Evolutionary conservation across 2,329 filamentous ascomycete genomes (phyloP).

Genomic region (Colletotrichum scovillei): DNA sequence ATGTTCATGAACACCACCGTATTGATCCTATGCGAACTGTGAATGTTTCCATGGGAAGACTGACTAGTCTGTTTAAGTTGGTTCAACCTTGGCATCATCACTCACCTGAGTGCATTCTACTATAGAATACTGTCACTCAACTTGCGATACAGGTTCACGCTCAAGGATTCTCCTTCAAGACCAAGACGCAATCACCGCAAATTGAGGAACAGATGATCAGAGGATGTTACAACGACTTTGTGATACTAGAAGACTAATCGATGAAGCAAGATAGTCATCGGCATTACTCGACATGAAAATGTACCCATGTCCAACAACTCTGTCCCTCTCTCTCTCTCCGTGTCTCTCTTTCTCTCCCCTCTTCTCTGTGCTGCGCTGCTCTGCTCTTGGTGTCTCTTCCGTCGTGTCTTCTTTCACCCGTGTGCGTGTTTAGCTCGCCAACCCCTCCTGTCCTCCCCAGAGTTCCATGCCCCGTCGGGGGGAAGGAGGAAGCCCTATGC

Average conservation of each 20-base stretch:
- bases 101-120: background rate
- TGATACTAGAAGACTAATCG: background rate
- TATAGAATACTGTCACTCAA: background rate
- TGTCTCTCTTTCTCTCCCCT: background rate
- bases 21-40: background rate
- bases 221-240: background rate
- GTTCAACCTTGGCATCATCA: background rate
- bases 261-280: background rate
- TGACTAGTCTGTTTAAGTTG: background rate
- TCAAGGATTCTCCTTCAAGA: no score
- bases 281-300: background rate
- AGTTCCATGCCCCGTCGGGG: background rate
- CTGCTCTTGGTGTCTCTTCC: background rate
- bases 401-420: background rate
- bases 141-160: background rate
- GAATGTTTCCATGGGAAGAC: background rate
- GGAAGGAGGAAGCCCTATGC: background rate
- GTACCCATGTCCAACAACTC: background rate
- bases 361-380: no score
- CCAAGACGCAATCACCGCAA: background rate
- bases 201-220: background rate
- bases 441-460: background rate
- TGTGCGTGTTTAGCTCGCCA: background rate
- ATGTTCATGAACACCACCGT: conserved; percentile 6
- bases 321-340: background rate